Evolutionary conservation across 371 early-diverging fungal genomes (phyloP), one percentile per base, ranked within the genome.

Genomic region (Syncephalastrum sp.): DNA sequence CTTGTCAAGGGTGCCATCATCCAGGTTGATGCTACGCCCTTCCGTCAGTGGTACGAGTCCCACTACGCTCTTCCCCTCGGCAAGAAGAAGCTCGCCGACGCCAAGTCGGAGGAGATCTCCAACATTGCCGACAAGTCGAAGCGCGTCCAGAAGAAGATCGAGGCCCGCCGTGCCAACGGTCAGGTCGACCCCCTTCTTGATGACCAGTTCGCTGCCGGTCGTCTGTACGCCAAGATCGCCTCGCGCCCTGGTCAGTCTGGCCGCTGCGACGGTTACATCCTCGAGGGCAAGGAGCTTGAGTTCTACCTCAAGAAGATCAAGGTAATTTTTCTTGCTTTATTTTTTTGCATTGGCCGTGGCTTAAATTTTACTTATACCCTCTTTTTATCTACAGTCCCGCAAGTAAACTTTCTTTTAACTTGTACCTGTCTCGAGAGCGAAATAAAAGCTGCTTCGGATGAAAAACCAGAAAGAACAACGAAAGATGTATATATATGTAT

Each of bases 211-310:
- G 87, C 84, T 74, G 88, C 97, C 63, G 99, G 99, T 72, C 93
- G 97, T 84, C 81, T 99, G 42, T 95, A 95, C 73, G 95, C 75
- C 72, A 72, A 61, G 56, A 82, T 99, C 74, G 77, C 97, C 47
- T 97, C 99, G 63, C 95, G 99, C 74, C 99, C 99, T 41, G 99
- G 99, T 67, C 99, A 99, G 86, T 89, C 91, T 67, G 99, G 99
- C 68, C 94, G 94, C 71, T 87, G 91, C 64, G 99, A 99, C 77
- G 99, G 99, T 55, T 95, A 98, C 88, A 92, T 99, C 67, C 89
- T 99, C 51, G 99, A 99, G 82, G 99, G 99, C 66, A 94, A 96
- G 75, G 97, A 98, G 83, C 93, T 98, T 56, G 91, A 94, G 50
- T 98, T 98, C 89, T 98, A 97, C 86, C 69, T 91, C 74, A 84